Percentiles rank a stretch among this genome's conserved stretches.
phyloP scores from a whole-genome alignment of 78 protist species.

The Dictyostelium citrinum region DNA sequence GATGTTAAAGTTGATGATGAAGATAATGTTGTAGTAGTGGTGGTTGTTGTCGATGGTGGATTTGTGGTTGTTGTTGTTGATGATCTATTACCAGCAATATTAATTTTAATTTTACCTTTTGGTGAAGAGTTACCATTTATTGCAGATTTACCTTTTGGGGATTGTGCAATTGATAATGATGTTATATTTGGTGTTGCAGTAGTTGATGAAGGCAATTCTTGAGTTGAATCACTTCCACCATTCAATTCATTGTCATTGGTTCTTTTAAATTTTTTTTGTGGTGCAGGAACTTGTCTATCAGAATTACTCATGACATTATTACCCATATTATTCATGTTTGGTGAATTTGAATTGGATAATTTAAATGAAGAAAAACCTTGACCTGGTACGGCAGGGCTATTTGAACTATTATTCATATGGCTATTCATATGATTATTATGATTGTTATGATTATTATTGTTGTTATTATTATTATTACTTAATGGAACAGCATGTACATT shows the following conservation, averaged over 20 bases:
- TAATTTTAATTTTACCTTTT: slow-evolving; percentile 46
- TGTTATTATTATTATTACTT: background rate
- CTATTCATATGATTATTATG: background rate
- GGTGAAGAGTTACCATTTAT: slow-evolving; percentile 20
- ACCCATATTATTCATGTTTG: background rate
- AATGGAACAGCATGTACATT: slow-evolving; percentile 33
- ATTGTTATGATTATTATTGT: background rate
- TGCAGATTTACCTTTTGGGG: background rate
- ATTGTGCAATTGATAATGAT: slow-evolving; percentile 28
- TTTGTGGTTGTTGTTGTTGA: background rate
- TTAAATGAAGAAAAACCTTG: slow-evolving; percentile 35
- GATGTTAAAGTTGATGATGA: background rate
- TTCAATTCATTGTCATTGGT: background rate
- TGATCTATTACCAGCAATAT: slow-evolving; percentile 35
- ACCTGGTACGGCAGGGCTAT: background rate
- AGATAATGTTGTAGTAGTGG: background rate
- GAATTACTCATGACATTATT: background rate
- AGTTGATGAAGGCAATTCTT: background rate
- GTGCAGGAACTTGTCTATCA: slow-evolving; percentile 70
- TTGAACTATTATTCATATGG: background rate
- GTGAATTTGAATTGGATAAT: slow-evolving; percentile 9
- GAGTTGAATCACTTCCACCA: background rate
- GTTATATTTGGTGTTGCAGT: slow-evolving; percentile 25
- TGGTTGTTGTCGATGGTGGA: background rate
- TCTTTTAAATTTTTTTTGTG: slow-evolving; percentile 42